Conservation (phyloP, 495 filamentous ascomycete genomes). For the Hypoxylon lenormandii region DNA sequence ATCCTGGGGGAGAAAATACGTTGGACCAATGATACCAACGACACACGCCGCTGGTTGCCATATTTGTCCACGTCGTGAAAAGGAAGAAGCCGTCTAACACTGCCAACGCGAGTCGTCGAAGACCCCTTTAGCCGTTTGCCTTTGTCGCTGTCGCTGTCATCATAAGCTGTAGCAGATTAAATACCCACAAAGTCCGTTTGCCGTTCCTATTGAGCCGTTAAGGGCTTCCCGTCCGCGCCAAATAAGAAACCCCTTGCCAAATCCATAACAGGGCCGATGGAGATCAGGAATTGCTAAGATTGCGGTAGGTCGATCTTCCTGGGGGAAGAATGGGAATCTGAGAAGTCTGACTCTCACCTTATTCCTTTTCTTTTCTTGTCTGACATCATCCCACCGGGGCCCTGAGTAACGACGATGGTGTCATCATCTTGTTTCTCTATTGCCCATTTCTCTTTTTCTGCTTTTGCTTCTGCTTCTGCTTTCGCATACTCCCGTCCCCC, state of each 20-base stretch:
- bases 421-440: conserved; percentile 31
- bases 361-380: conserved; percentile 28
- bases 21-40: background rate
- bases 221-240: background rate
- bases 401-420: conserved; percentile 47
- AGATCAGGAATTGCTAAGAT: conserved; percentile 42
- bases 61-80: conserved; percentile 15
- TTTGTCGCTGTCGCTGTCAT: background rate
- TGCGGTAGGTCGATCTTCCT: conserved; percentile 45
- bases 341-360: conserved; percentile 9
- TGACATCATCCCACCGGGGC: conserved; percentile 46
- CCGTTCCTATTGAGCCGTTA: conserved; percentile 9
- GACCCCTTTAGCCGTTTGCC: conserved; percentile 15
- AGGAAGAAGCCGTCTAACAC: background rate
- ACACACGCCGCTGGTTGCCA: conserved; percentile 8
- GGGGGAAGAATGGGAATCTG: conserved; percentile 29
- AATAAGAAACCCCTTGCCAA: conserved; percentile 29
- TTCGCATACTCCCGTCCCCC: background rate
- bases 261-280: conserved; percentile 37
- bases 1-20: conserved; percentile 7
- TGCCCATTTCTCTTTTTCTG: conserved; percentile 14
- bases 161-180: conserved; percentile 1
- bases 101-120: too few relatives aligned
- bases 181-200: conserved; percentile 3
- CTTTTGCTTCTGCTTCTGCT: conserved; percentile 12